These are phyloP conservation scores for Pichia manshurica DNA, from an alignment of 805 yeast species.

Conservation along the genomic window DNA sequence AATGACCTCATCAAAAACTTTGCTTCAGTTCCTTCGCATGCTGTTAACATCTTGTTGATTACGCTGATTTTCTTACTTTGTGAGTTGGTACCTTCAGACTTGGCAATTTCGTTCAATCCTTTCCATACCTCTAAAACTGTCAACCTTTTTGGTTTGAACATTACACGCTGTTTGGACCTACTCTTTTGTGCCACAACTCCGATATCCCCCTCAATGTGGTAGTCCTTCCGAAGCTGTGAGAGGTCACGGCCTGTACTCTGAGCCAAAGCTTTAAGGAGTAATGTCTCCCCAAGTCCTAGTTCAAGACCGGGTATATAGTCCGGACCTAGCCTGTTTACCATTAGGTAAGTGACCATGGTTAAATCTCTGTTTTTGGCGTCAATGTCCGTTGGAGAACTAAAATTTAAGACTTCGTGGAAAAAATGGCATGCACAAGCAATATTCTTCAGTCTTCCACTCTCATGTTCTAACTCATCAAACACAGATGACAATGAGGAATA, in stretches of 20 bases:
- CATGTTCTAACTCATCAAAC: conserved; percentile 73
- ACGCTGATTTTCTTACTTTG: conserved; percentile 72
- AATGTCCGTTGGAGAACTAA: conserved; percentile 26
- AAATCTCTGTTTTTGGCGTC: conserved; percentile 34
- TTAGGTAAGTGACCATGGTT: conserved; percentile 70
- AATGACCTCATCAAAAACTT: conserved; percentile 83
- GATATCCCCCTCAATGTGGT: conserved; percentile 78
- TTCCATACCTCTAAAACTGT: conserved; percentile 69
- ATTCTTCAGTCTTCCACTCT: conserved; percentile 79
- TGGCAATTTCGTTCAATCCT: conserved; percentile 71
- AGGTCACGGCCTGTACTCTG: conserved; percentile 83
- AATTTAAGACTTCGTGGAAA: conserved; percentile 54
- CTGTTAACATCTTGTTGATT: conserved; percentile 78
- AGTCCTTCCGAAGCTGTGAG: conserved; percentile 65
- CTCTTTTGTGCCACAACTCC: conserved; percentile 86
- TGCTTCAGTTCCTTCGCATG: conserved; percentile 83
- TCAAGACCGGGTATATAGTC: conserved; percentile 89
- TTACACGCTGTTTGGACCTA: conserved; percentile 78
- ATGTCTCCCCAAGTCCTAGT: conserved; percentile 86
- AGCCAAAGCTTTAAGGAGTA: conserved; percentile 80
- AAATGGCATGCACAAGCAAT: conserved; percentile 69
- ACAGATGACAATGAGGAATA: conserved; percentile 49
- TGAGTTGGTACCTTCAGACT: conserved; percentile 70
- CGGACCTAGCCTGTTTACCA: conserved; percentile 87
- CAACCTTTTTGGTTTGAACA: conserved; percentile 86